Conservation (phyloP, 352 stramenopile genomes). For the Discostella stelligera region DNA sequence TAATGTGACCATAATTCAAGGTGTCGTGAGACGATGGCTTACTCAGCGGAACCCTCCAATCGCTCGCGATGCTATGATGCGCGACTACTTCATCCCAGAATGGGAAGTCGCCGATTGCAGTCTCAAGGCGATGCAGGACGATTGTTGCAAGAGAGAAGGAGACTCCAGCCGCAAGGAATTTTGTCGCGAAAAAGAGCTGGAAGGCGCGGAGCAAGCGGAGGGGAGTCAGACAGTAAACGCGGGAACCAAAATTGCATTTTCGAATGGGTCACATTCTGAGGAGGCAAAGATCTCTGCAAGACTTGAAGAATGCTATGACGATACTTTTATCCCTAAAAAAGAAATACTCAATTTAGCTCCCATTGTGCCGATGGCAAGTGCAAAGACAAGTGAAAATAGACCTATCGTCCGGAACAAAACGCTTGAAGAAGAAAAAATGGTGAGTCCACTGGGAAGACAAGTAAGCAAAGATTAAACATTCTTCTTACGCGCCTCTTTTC, state of each 20-base stretch:
- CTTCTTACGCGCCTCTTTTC: neutral
- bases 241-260: neutral
- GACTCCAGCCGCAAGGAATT: constrained; percentile 7
- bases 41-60: neutral
- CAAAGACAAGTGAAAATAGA: too few species aligned
- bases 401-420: neutral
- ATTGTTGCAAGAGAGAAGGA: constrained; percentile 1
- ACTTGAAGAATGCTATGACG: neutral
- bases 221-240: neutral
- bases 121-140: constrained; percentile 12
- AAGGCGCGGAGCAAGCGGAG: neutral
- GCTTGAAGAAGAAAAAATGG: constrained; percentile 26
- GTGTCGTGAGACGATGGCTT: neutral
- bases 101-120: constrained; percentile 9
- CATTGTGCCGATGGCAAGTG: neutral
- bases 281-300: neutral
- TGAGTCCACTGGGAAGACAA: constrained; percentile 1
- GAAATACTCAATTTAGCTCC: neutral
- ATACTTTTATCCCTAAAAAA: neutral
- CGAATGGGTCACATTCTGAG: neutral
- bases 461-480: neutral
- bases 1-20: constrained; percentile 12
- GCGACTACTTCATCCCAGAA: constrained; percentile 18
- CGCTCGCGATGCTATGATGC: neutral
- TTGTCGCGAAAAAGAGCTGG: neutral